These are phyloP conservation scores for Poteriospumella lacustris DNA, from an alignment of 108 stramenopile genomes.

Conservation along the genomic window DNA sequence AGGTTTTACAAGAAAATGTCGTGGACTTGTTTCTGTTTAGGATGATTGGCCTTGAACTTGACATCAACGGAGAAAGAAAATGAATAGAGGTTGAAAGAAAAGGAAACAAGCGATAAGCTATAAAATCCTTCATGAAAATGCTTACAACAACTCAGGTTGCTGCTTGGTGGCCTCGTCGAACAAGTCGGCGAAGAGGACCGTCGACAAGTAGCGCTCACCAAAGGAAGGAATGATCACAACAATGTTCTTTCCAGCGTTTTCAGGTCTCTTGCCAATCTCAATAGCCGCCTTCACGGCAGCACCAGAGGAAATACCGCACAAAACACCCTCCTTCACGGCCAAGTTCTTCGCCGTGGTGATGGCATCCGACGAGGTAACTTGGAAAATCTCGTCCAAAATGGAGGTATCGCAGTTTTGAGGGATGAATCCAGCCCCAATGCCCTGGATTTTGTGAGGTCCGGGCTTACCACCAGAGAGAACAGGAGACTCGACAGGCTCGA, in stretches of 20 bases:
- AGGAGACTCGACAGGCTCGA: constrained; percentile 45
- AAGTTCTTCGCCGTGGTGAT: constrained; percentile 49
- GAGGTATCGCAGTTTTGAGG: constrained; percentile 75
- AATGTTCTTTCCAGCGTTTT: constrained; percentile 50
- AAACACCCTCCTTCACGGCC: constrained; percentile 49
- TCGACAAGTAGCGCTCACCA: constrained; percentile 49
- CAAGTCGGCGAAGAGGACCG: constrained; percentile 45
- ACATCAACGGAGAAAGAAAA: too few species aligned
- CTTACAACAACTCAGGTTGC: background rate
- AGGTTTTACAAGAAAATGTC: too few species aligned
- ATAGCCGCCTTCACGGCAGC: constrained; percentile 49
- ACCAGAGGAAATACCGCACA: constrained; percentile 24
- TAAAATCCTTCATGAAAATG: too few species aligned
- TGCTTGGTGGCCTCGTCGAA: constrained; percentile 21
- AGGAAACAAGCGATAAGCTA: too few species aligned
- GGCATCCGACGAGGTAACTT: constrained; percentile 44
- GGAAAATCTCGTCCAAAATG: constrained; percentile 34
- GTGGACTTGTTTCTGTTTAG: too few species aligned
- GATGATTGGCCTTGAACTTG: too few species aligned
- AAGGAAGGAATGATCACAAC: constrained; percentile 50
- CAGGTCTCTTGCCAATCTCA: constrained; percentile 57
- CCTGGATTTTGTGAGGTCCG: constrained; percentile 78
- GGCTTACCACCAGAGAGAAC: constrained; percentile 67
- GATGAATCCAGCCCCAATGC: constrained; percentile 77
- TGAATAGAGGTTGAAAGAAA: too few species aligned